A percentile compares a stretch with the other conserved stretches of the same genome.
Evolutionary conservation across 331 rosid species (phyloP).

Genomic region (Pyrus hybrid): DNA sequence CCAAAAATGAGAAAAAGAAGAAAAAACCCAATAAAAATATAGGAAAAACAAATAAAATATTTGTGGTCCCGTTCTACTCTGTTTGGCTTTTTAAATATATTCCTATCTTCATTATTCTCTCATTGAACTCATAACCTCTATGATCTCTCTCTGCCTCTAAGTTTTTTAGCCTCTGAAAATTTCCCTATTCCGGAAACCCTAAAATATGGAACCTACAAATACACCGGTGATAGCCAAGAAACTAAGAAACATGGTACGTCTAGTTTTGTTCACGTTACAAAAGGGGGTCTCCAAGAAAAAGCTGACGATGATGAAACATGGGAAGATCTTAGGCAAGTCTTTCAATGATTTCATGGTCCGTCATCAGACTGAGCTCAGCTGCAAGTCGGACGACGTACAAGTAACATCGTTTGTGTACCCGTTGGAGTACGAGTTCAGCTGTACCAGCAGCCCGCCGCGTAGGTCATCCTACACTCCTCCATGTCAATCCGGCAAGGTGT

Average conservation of each 20-base stretch:
- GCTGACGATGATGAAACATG: conserved; percentile 33
- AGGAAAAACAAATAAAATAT: not conserved
- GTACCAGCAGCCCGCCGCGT: conserved; percentile 55
- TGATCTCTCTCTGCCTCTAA: not conserved
- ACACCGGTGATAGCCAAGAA: conserved; percentile 39
- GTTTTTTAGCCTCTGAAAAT: not conserved
- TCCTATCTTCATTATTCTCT: not conserved
- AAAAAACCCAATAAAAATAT: not conserved
- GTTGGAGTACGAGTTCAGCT: conserved; percentile 60
- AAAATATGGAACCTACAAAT: conserved; percentile 24
- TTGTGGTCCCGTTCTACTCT: not conserved
- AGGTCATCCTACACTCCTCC: conserved; percentile 5
- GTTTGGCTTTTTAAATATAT: conserved; percentile 8
- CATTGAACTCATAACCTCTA: not conserved
- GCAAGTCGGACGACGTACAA: conserved; percentile 44
- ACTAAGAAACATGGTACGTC: conserved; percentile 45
- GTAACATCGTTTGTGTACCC: conserved; percentile 31
- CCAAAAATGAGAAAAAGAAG: not conserved
- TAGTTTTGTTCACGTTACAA: conserved; percentile 34
- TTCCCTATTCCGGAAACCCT: not conserved
- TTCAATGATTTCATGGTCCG: conserved; percentile 42
- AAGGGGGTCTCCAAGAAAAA: conserved; percentile 36
- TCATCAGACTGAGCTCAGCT: conserved; percentile 44
- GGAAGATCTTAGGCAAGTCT: conserved; percentile 50
- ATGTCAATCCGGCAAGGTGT: not conserved